Base-by-base conservation (phyloP, 352 stramenopile genomes). In the Globisporangium viniferum region DNA sequence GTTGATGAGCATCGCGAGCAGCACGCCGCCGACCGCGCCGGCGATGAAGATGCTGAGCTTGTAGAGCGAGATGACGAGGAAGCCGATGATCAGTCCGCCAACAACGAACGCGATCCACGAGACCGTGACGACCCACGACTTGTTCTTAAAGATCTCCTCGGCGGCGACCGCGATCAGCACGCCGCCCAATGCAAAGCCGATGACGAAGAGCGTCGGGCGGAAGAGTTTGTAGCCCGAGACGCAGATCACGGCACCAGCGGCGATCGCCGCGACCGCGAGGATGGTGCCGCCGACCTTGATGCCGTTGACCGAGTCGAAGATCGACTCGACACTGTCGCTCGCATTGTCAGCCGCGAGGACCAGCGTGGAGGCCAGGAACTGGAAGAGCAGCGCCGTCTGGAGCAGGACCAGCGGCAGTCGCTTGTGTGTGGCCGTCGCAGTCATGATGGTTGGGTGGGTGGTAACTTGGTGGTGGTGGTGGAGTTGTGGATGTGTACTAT, bases 151-250 rank as follows among this genome's bases (percentile, higher is more conserved):
- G 18, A 84, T 48, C n/a, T 73, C 27, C 59, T 90, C 83, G 3
- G 75, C 70, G 31, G 77, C 35, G 20, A 79, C 71, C 3, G 80
- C 79, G 31, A 86, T 31, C 0, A 65, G 54, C 9, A 90, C 75
- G 22, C 81, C 78, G 36, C 80, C 84, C 29, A 73, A 62, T 7
- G 78, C 66, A 67, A 90, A 90, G 22, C 80, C 82, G 15, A 76
- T 68, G 22, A 79, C 65, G 53, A 92, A 90, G 36, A 92, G 75
- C 29, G 83, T 70, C 27, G 60, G 62, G 5, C 81, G 79, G 66
- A 93, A 86, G 60, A 91, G 66, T 9, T 80, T 78, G 71, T 93
- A 93, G 59, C 86, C 86, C 35, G 78, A 70, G 7, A 82, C 49
- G 54, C 80, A 73, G 60, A 90, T 69, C 44, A 90, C 31, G 0